A percentile compares a stretch with the other conserved stretches of the same genome.
Evolutionary conservation across 2,329 filamentous ascomycete species (phyloP).

Genomic region (Aspergillus puulaauensis): DNA sequence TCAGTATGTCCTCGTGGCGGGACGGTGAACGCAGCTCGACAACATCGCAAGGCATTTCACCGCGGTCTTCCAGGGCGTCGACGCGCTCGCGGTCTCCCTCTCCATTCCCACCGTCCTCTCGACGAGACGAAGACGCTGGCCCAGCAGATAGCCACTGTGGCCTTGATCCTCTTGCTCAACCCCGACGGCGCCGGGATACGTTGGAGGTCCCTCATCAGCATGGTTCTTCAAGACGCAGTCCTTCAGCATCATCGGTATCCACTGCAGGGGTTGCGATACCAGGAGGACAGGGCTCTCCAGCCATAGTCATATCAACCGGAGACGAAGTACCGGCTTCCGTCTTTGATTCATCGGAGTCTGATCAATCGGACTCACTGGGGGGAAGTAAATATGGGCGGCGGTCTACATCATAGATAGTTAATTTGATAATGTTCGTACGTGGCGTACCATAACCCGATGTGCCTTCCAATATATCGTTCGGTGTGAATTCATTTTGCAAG

Average conservation of each 20-base stretch:
- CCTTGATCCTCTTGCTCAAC: background rate
- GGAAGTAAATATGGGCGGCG: background rate
- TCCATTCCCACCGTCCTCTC: background rate
- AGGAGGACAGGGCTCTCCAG: background rate
- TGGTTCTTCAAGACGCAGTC: background rate
- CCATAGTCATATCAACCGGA: background rate
- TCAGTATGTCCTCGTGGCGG: background rate
- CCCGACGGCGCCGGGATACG: background rate
- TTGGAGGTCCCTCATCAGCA: constrained; percentile 2
- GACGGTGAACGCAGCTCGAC: background rate
- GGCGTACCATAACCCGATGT: too few species aligned
- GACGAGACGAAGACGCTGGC: background rate
- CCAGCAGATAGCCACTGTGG: too few species aligned
- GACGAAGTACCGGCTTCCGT: background rate
- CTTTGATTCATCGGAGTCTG: background rate
- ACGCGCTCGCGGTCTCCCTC: background rate
- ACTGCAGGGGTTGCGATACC: background rate
- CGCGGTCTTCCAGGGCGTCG: background rate
- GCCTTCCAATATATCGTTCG: too few species aligned
- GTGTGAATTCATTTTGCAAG: too few species aligned
- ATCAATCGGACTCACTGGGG: background rate
- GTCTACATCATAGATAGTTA: background rate
- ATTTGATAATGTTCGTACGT: too few species aligned
- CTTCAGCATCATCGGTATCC: background rate
- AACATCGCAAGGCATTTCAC: background rate